Percentiles rank a stretch among this genome's conserved stretches.
phyloP scores from a whole-genome alignment of 2,329 filamentous ascomycete genomes.

The Talaromyces pinophilus region DNA sequence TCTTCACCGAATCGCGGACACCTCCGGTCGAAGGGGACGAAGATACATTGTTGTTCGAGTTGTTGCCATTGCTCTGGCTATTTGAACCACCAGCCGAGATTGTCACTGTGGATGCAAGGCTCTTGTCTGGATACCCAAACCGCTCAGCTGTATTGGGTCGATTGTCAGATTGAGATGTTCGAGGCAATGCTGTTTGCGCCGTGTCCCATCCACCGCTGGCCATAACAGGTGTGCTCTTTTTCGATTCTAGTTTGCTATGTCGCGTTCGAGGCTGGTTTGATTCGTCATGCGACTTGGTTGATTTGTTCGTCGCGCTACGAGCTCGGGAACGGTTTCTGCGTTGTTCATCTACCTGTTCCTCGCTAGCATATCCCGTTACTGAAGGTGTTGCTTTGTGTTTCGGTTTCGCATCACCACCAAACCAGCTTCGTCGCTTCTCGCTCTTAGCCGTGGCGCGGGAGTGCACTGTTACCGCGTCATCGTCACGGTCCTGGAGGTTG shows the following conservation, averaged over 20 bases:
- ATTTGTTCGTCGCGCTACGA: constrained; percentile 24
- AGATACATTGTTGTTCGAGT: background rate
- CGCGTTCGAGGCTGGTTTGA: constrained; percentile 22
- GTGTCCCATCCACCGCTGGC: constrained; percentile 30
- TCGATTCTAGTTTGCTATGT: constrained; percentile 24
- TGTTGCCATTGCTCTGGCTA: constrained; percentile 38
- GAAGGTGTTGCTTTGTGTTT: constrained; percentile 31
- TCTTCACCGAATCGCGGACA: constrained; percentile 67
- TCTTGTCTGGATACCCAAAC: constrained; percentile 25
- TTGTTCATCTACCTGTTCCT: constrained; percentile 22
- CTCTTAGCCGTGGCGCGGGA: constrained; percentile 40
- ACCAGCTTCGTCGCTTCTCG: constrained; percentile 45
- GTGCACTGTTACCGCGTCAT: constrained; percentile 40
- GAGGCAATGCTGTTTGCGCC: constrained; percentile 38
- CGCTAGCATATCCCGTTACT: background rate
- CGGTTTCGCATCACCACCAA: constrained; percentile 37
- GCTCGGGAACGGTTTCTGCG: constrained; percentile 28
- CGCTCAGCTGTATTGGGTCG: constrained; percentile 38
- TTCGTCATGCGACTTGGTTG: constrained; percentile 16
- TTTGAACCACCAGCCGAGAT: constrained; percentile 26
- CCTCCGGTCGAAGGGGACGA: constrained; percentile 28
- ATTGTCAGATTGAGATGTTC: constrained; percentile 35
- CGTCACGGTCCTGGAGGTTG: constrained; percentile 28
- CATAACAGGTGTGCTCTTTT: constrained; percentile 22
- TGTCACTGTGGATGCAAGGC: constrained; percentile 11